phyloP scores from a whole-genome alignment of 805 yeast genomes.

The Nadsonia fulvescens region DNA sequence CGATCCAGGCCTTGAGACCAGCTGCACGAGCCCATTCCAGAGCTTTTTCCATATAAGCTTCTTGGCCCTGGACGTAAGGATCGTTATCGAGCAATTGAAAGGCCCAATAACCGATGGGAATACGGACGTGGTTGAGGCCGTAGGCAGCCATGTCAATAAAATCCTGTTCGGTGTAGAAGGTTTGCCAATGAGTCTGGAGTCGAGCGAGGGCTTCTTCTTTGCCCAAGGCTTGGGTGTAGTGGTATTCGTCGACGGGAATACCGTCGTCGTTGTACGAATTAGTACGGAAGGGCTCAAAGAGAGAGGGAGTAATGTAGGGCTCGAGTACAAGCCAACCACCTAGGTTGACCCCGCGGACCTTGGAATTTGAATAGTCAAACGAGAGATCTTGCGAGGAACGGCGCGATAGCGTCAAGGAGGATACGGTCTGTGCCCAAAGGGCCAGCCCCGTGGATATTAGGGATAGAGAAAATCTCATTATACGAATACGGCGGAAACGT shows the following conservation, averaged over 20 bases:
- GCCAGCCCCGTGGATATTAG: too few relatives aligned
- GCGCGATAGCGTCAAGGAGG: too few relatives aligned
- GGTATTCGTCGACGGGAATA: slow-evolving; percentile 73
- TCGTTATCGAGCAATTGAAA: slow-evolving; percentile 42
- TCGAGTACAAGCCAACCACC: slow-evolving; percentile 89
- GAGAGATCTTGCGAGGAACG: too few relatives aligned
- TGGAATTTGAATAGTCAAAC: slow-evolving; percentile 16
- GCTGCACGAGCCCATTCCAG: slow-evolving; percentile 51
- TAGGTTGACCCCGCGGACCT: slow-evolving; percentile 36
- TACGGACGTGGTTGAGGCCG: slow-evolving; percentile 73
- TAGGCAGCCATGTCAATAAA: slow-evolving; percentile 35
- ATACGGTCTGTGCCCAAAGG: too few relatives aligned
- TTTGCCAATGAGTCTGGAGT: slow-evolving; percentile 55
- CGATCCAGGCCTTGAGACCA: slow-evolving; percentile 68
- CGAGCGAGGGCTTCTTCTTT: slow-evolving; percentile 31
- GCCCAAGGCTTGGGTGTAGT: slow-evolving; percentile 44
- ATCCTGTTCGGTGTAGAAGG: slow-evolving; percentile 62
- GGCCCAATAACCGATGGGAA: slow-evolving; percentile 95
- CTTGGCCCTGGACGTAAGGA: slow-evolving; percentile 80
- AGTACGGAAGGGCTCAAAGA: slow-evolving; percentile 35
- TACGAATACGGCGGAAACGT: too few relatives aligned
- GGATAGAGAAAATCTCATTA: too few relatives aligned
- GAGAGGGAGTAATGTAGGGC: slow-evolving; percentile 69
- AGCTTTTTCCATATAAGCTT: slow-evolving; percentile 53
- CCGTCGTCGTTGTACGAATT: slow-evolving; percentile 18